These are phyloP conservation scores for Septoria linicola DNA, from an alignment of 2,329 filamentous ascomycete genomes.

Conservation along the genomic window DNA sequence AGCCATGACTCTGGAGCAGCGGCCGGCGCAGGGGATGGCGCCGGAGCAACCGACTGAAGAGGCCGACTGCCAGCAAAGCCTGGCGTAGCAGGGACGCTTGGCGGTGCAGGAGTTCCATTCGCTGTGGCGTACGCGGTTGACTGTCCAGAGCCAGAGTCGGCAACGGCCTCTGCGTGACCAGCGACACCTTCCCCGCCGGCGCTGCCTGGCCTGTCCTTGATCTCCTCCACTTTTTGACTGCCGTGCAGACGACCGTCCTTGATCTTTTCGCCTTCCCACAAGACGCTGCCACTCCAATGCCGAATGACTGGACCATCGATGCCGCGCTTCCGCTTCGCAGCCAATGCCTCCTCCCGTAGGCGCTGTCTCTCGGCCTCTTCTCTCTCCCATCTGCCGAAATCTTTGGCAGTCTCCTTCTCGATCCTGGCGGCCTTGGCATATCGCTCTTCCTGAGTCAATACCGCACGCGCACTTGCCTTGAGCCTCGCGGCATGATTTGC, in stretches of 20 bases:
- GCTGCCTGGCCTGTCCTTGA: constrained; percentile 19
- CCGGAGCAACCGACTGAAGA: background rate
- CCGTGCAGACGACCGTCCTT: constrained; percentile 51
- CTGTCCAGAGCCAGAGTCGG: constrained; percentile 4
- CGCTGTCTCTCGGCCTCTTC: constrained; percentile 86
- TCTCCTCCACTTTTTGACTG: constrained; percentile 31
- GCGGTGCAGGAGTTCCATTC: constrained; percentile 7
- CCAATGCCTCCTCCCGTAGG: constrained; percentile 76
- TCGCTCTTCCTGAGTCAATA: constrained; percentile 83
- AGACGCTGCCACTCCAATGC: constrained; percentile 88
- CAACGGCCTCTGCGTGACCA: background rate
- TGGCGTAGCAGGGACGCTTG: constrained; percentile 16
- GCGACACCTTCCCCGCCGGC: constrained; percentile 49
- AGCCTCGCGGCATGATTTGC: constrained; percentile 57
- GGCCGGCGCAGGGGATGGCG: constrained; percentile 12
- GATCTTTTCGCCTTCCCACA: constrained; percentile 74
- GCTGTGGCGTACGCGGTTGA: constrained; percentile 11
- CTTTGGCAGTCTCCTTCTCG: constrained; percentile 77
- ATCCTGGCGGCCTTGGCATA: constrained; percentile 51
- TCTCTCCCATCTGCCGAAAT: constrained; percentile 89
- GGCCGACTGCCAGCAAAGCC: constrained; percentile 17
- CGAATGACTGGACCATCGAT: constrained; percentile 86
- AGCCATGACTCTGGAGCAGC: constrained; percentile 39
- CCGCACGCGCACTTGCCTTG: constrained; percentile 73
- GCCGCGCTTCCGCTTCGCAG: constrained; percentile 81